These are phyloP conservation scores for Akanthomyces lecanii DNA, from an alignment of 2,329 filamentous ascomycete species.

Conservation along the genomic window DNA sequence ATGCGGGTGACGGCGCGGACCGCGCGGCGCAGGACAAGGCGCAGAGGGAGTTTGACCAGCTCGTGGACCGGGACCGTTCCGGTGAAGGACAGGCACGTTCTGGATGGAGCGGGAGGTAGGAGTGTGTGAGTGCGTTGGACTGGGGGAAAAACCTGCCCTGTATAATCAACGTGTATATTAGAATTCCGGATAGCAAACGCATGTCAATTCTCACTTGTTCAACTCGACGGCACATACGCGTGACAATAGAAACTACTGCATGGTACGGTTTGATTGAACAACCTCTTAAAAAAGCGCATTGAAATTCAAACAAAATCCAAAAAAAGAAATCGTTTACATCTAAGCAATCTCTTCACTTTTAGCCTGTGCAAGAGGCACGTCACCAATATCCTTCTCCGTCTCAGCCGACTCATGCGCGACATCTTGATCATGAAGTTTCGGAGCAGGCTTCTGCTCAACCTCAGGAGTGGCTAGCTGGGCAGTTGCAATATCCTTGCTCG, in stretches of 20 bases:
- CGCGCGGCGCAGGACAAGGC: conserved; percentile 41
- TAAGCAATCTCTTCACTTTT: neutral
- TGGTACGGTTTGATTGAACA: neutral
- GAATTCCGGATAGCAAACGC: neutral
- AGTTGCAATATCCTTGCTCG: neutral
- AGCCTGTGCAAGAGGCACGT: conserved; percentile 2
- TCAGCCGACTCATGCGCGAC: neutral
- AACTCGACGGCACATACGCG: neutral
- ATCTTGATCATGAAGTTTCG: neutral
- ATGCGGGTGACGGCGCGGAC: conserved; percentile 34
- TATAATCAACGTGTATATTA: neutral
- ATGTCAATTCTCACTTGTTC: neutral
- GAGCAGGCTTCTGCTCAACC: neutral
- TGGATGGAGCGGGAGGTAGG: conserved; percentile 24
- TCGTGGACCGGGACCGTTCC: conserved; percentile 43
- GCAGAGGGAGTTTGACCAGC: conserved; percentile 47
- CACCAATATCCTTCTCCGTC: conserved; percentile 11
- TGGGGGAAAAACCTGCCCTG: neutral
- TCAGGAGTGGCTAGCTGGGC: conserved; percentile 1
- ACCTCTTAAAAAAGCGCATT: neutral
- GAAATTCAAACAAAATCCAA: conserved; percentile 1
- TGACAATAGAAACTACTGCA: neutral
- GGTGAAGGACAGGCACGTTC: conserved; percentile 27
- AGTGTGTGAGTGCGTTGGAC: too few species aligned
- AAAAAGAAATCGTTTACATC: neutral